Percentiles rank a stretch among this genome's conserved stretches.
These are phyloP conservation scores for Pyronema domesticum DNA, from an alignment of 495 filamentous ascomycete species.

Conservation along the genomic window DNA sequence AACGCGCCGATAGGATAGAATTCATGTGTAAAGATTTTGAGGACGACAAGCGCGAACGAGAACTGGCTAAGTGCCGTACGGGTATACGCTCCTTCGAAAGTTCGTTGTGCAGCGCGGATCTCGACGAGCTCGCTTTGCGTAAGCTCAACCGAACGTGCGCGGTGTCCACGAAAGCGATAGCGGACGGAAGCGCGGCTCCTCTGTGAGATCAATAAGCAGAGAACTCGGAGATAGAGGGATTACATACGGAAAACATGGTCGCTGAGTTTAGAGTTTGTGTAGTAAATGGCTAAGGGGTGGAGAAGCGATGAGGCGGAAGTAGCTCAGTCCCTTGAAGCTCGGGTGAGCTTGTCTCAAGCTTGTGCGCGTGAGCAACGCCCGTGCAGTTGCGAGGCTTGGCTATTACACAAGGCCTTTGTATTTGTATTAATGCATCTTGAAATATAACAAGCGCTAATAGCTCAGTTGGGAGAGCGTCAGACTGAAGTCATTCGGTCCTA, in stretches of 20 bases:
- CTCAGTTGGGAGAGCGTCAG: conserved; percentile 22
- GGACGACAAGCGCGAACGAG: conserved; percentile 79
- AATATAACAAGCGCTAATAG: conserved; percentile 16
- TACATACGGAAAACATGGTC: too few relatives aligned
- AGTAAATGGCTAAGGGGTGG: too few relatives aligned
- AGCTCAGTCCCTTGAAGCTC: too few relatives aligned
- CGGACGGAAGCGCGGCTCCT: not conserved
- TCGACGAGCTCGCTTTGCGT: conserved; percentile 76
- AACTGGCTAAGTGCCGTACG: conserved; percentile 88
- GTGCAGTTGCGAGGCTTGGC: too few relatives aligned
- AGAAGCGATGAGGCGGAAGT: too few relatives aligned
- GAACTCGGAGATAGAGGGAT: not conserved
- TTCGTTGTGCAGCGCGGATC: conserved; percentile 82
- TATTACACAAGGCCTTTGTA: too few relatives aligned
- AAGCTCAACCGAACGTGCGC: conserved; percentile 66
- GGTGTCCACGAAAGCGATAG: conserved; percentile 35
- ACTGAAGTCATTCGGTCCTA: conserved; percentile 3
- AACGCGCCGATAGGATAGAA: conserved; percentile 89
- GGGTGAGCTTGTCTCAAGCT: too few relatives aligned
- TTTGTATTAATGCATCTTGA: not conserved
- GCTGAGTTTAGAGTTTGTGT: too few relatives aligned
- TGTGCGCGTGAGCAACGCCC: too few relatives aligned
- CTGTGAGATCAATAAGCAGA: not conserved
- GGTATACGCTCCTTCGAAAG: conserved; percentile 93
- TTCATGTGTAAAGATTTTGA: conserved; percentile 89